Conservation (phyloP, 2,329 filamentous ascomycete species). For the Lasiodiplodia gonubiensis region DNA sequence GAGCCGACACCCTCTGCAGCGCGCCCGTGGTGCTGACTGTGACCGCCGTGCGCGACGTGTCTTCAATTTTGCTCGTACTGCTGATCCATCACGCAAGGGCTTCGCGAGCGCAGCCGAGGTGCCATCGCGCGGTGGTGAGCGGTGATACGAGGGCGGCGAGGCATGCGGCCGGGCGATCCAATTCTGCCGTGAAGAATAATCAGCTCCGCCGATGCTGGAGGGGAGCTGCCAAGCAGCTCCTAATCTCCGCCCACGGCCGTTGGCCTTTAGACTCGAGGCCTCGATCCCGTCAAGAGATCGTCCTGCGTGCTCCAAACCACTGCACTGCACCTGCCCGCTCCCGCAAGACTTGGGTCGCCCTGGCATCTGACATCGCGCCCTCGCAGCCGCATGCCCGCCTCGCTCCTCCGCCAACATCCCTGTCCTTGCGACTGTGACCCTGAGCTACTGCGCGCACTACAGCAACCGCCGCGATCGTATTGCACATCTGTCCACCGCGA, state of each 20-base stretch:
- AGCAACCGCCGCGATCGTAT: slow-evolving; percentile 15
- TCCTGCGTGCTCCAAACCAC: neutral
- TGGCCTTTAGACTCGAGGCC: neutral
- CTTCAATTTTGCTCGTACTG: slow-evolving; percentile 18
- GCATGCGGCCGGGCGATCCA: neutral
- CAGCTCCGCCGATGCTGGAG: slow-evolving; percentile 11
- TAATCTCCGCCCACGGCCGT: slow-evolving; percentile 19
- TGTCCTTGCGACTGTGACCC: slow-evolving; percentile 12
- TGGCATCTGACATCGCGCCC: slow-evolving; percentile 25
- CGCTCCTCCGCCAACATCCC: slow-evolving; percentile 23
- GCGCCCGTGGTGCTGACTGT: neutral
- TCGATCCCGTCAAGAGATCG: neutral
- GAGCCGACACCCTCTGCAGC: neutral
- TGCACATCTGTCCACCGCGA: slow-evolving; percentile 15
- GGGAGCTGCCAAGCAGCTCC: slow-evolving; percentile 23
- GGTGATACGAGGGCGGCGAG: slow-evolving; percentile 15
- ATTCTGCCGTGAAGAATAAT: neutral
- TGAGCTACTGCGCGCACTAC: slow-evolving; percentile 17
- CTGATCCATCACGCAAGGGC: slow-evolving; percentile 25
- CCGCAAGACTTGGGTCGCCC: slow-evolving; percentile 28
- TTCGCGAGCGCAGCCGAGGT: slow-evolving; percentile 4
- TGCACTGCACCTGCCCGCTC: neutral
- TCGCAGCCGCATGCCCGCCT: slow-evolving; percentile 12
- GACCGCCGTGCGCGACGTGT: slow-evolving; percentile 20
- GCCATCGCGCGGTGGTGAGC: slow-evolving; percentile 9